Evolutionary conservation across 768 basidiomycete genomes (phyloP).

Genomic region (Mycena vulgaris): DNA sequence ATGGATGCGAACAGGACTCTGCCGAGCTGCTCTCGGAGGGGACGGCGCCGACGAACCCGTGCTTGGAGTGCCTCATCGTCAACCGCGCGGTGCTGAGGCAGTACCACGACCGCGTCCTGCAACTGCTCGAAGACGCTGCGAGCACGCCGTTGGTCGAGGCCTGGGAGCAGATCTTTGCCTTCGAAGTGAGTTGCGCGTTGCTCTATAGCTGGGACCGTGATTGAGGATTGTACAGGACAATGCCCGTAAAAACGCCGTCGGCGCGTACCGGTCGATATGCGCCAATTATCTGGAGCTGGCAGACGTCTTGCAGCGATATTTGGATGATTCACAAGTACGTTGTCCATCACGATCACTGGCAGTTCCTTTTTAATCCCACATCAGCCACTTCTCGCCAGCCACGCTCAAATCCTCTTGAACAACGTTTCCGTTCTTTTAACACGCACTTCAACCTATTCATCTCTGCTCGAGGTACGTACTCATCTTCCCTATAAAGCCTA

Average conservation of each 20-base stretch:
- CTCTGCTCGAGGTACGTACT: slow-evolving; percentile 47
- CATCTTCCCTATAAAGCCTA: background rate
- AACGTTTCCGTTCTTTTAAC: slow-evolving; percentile 51
- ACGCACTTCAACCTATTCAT: slow-evolving; percentile 49
- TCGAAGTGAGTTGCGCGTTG: slow-evolving; percentile 35
- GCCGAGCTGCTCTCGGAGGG: slow-evolving; percentile 47
- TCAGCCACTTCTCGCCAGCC: slow-evolving; percentile 40
- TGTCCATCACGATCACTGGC: background rate
- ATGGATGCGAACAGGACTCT: slow-evolving; percentile 48
- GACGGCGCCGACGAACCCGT: slow-evolving; percentile 32
- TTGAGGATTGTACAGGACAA: slow-evolving; percentile 8
- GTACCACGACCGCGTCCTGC: slow-evolving; percentile 43
- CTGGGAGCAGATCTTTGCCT: slow-evolving; percentile 42
- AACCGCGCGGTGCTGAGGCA: slow-evolving; percentile 38
- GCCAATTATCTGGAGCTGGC: slow-evolving; percentile 50
- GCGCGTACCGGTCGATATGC: slow-evolving; percentile 55
- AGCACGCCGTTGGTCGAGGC: slow-evolving; percentile 17
- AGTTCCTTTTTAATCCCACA: background rate
- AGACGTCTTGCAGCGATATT: slow-evolving; percentile 43
- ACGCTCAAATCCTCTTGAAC: slow-evolving; percentile 46
- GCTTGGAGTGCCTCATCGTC: slow-evolving; percentile 43
- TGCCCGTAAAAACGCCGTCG: slow-evolving; percentile 47
- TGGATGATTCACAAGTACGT: slow-evolving; percentile 42
- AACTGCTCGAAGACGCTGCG: slow-evolving; percentile 30
- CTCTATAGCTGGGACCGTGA: background rate